Percentiles rank a stretch among this genome's conserved stretches.
Conservation (phyloP, 805 yeast species). For the Candida ipomoeae region DNA sequence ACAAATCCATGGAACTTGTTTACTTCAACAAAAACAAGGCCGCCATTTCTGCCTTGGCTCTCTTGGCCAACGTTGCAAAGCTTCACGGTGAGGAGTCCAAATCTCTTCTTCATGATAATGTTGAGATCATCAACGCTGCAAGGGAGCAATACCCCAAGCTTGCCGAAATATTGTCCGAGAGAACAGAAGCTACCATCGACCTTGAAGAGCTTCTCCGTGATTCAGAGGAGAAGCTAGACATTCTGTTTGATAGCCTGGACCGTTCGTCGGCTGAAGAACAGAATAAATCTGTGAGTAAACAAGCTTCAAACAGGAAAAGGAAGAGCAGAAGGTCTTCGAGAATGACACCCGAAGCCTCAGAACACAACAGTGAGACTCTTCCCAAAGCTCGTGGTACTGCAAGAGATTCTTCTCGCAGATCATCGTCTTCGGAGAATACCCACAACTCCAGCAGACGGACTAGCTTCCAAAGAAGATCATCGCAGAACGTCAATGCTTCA, state of each 20-base stretch:
- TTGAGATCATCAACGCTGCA: slow-evolving; percentile 39
- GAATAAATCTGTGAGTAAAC: slow-evolving; percentile 3
- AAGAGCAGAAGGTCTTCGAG: slow-evolving; percentile 3
- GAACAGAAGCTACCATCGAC: slow-evolving; percentile 28
- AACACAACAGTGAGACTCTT: neutral
- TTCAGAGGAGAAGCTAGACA: slow-evolving; percentile 27
- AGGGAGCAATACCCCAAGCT: slow-evolving; percentile 36
- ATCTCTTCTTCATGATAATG: slow-evolving; percentile 42
- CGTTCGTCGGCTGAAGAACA: slow-evolving; percentile 1
- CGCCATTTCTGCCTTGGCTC: slow-evolving; percentile 39
- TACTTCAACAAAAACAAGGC: slow-evolving; percentile 45
- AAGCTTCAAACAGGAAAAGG: slow-evolving; percentile 6
- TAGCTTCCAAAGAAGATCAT: neutral
- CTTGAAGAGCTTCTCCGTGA: slow-evolving; percentile 33
- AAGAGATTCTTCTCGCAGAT: slow-evolving; percentile 1
- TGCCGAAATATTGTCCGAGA: slow-evolving; percentile 25
- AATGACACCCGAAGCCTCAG: neutral
- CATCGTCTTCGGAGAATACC: neutral
- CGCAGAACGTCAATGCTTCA: neutral
- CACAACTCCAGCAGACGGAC: neutral
- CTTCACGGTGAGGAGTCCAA: slow-evolving; percentile 48
- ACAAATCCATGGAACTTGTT: slow-evolving; percentile 46
- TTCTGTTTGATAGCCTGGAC: slow-evolving; percentile 4
- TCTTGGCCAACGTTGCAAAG: slow-evolving; percentile 42
- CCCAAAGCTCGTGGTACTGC: neutral